Evolutionary conservation across 2,329 filamentous ascomycete genomes (phyloP).

Genomic region (Trichoderma breve): DNA sequence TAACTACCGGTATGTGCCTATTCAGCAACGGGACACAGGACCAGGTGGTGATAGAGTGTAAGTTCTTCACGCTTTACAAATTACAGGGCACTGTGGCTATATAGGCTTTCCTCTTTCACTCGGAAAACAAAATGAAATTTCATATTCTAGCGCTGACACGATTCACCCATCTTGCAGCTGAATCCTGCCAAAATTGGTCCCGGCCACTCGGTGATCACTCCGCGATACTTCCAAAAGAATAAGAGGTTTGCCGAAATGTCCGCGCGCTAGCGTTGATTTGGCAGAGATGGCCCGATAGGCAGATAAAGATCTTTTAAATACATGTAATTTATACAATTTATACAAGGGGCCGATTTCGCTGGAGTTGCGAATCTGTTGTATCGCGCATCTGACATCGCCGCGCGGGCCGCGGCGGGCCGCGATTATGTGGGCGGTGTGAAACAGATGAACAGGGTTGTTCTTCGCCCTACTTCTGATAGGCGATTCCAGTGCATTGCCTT

Average conservation of each 20-base stretch:
- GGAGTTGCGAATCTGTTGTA: neutral
- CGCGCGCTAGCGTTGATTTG: neutral
- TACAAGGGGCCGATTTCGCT: neutral
- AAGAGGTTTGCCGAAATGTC: neutral
- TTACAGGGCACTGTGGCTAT: neutral
- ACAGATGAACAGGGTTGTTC: neutral
- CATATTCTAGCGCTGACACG: neutral
- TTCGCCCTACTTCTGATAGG: neutral
- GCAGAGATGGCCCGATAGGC: neutral
- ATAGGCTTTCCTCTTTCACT: neutral
- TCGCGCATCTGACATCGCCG: neutral
- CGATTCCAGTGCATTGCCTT: neutral
- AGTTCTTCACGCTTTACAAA: neutral
- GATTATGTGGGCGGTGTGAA: neutral
- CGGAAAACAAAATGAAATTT: neutral
- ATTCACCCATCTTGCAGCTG: neutral
- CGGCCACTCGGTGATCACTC: neutral
- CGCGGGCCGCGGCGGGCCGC: too few relatives aligned
- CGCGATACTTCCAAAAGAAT: neutral
- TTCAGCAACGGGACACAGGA: neutral
- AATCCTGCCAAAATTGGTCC: neutral
- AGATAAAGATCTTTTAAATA: neutral
- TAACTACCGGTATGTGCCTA: neutral
- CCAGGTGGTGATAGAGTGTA: neutral
- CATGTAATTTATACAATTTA: neutral